Evolutionary conservation across 208 protist genomes (phyloP).

Genomic region (Leishmania braziliensis): DNA sequence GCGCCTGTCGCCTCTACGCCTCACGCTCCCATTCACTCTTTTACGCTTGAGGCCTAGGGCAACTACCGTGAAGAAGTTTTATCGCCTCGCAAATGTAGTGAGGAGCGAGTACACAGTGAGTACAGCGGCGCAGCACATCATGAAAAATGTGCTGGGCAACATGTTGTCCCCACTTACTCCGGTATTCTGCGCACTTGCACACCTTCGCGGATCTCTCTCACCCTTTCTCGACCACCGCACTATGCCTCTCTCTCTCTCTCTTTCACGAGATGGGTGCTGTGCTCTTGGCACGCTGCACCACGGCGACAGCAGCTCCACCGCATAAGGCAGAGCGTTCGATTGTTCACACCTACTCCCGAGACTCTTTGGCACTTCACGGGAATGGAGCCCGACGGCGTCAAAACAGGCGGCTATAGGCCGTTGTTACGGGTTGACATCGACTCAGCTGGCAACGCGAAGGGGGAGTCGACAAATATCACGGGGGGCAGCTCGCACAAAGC

Average conservation of each 20-base stretch:
- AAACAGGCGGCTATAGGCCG: conserved; percentile 60
- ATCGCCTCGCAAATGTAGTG: background rate
- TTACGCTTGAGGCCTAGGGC: background rate
- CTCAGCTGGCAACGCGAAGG: conserved; percentile 30
- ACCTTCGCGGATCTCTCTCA: background rate
- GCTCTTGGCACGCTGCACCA: background rate
- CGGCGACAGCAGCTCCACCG: background rate
- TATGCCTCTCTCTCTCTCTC: background rate
- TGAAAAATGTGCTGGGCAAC: background rate
- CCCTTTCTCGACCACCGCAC: background rate
- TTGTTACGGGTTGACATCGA: conserved; percentile 69
- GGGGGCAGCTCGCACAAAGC: conserved; percentile 47
- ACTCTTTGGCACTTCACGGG: background rate
- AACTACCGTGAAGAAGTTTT: background rate
- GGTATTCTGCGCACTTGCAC: background rate
- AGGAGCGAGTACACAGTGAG: background rate
- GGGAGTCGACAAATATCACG: conserved; percentile 10
- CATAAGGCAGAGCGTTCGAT: background rate
- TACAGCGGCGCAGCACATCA: background rate
- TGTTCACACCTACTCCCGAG: background rate
- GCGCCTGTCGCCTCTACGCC: background rate
- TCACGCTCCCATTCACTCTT: background rate
- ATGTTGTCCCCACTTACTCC: background rate
- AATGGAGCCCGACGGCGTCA: conserved; percentile 20
- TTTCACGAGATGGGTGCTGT: background rate